These are phyloP conservation scores for Paxillus rubicundulus DNA, from an alignment of 768 basidiomycete genomes.

Conservation along the genomic window DNA sequence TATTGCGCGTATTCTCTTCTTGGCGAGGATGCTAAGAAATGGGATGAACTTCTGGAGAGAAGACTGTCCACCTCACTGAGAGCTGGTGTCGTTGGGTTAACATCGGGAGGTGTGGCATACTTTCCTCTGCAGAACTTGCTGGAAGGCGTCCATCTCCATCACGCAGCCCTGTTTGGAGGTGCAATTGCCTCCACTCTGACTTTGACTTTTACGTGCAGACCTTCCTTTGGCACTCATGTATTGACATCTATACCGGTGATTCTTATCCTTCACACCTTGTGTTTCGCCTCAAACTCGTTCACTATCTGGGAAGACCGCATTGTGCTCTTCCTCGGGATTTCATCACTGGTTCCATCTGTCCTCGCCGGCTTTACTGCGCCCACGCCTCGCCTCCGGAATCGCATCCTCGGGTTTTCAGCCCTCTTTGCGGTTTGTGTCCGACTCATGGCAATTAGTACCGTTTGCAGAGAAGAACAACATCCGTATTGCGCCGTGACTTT, in stretches of 20 bases:
- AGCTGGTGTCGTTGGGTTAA: constrained; percentile 36
- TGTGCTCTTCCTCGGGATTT: constrained; percentile 69
- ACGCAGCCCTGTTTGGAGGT: constrained; percentile 49
- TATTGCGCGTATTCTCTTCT: constrained; percentile 56
- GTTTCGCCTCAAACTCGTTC: constrained; percentile 93
- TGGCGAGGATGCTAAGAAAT: constrained; percentile 33
- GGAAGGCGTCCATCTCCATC: constrained; percentile 49
- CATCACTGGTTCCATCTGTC: constrained; percentile 59
- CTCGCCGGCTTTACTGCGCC: constrained; percentile 67
- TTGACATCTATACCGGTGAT: constrained; percentile 41
- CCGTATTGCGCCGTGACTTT: constrained; percentile 89
- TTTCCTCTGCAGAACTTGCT: constrained; percentile 33
- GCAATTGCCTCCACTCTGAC: constrained; percentile 46
- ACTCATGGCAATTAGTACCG: constrained; percentile 76
- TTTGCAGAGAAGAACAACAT: constrained; percentile 94
- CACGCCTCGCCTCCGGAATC: constrained; percentile 62
- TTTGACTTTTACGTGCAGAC: constrained; percentile 43
- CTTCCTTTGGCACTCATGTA: constrained; percentile 29
- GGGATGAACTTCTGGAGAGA: constrained; percentile 43
- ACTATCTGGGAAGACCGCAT: constrained; percentile 96
- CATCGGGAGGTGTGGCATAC: constrained; percentile 35
- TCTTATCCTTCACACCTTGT: constrained; percentile 64
- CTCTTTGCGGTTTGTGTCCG: constrained; percentile 69
- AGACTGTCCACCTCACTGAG: constrained; percentile 33
- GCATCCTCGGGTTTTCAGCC: constrained; percentile 70